A percentile compares a stretch with the other conserved stretches of the same genome.
These are phyloP conservation scores for Alternaria rosae DNA, from an alignment of 2,329 filamentous ascomycete genomes.

Conservation along the genomic window DNA sequence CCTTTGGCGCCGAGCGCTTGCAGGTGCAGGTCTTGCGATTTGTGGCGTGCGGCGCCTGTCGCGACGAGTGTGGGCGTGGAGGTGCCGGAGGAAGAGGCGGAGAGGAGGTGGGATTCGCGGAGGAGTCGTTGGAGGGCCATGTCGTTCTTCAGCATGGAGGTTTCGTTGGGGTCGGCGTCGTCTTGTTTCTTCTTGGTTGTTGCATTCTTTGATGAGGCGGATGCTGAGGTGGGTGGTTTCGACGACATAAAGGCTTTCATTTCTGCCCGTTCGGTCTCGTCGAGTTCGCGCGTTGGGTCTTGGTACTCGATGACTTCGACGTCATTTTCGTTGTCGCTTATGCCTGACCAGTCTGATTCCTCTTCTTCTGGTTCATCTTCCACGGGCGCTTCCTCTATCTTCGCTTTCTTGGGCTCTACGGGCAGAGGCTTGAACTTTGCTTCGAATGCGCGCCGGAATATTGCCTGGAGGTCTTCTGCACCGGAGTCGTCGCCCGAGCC, in stretches of 20 bases:
- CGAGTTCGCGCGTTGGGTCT: constrained; percentile 17
- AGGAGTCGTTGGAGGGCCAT: constrained; percentile 90
- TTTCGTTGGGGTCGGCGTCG: constrained; percentile 63
- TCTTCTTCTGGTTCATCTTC: constrained; percentile 41
- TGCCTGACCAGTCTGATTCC: constrained; percentile 68
- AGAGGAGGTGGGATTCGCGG: constrained; percentile 87
- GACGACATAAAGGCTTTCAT: constrained; percentile 78
- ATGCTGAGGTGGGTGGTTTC: constrained; percentile 57
- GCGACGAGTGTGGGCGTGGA: constrained; percentile 52
- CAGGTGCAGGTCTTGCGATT: constrained; percentile 83
- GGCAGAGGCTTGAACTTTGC: constrained; percentile 81
- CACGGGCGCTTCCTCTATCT: constrained; percentile 35
- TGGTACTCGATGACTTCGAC: constrained; percentile 55
- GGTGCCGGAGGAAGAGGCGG: constrained; percentile 58
- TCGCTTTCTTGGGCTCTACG: constrained; percentile 40
- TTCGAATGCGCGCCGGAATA: constrained; percentile 87
- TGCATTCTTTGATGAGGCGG: constrained; percentile 24
- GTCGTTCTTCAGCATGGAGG: constrained; percentile 83
- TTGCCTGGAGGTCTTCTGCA: constrained; percentile 70
- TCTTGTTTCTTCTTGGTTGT: constrained; percentile 24
- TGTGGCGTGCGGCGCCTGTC: constrained; percentile 76
- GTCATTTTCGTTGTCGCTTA: constrained; percentile 57
- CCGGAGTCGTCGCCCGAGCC: constrained; percentile 38
- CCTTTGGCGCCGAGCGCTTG: constrained; percentile 80
- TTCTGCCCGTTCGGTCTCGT: constrained; percentile 62